Percentiles rank a stretch among this genome's conserved stretches.
Conservation (phyloP, 139 green algal genomes). For the Picochlorum sp. region DNA sequence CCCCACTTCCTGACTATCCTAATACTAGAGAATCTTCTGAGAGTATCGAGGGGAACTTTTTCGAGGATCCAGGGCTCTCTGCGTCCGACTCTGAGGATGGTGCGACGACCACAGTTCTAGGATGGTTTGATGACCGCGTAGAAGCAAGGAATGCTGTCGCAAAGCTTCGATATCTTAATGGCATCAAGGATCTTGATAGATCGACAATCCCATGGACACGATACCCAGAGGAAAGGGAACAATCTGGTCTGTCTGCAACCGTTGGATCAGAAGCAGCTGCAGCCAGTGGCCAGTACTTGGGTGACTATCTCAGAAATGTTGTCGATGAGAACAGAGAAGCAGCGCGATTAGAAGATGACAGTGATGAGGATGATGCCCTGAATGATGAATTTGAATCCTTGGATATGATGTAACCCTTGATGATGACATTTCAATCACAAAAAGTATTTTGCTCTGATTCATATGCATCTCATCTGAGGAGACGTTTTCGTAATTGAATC, state of each 20-base stretch:
- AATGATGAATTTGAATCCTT: constrained; percentile 4
- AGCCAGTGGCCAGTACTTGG: not conserved
- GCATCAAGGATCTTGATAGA: constrained; percentile 23
- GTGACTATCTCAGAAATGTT: not conserved
- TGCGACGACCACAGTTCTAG: constrained; percentile 28
- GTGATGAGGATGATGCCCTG: not conserved
- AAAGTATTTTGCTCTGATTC: too few relatives aligned
- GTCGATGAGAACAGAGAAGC: constrained; percentile 8
- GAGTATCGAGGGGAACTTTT: not conserved
- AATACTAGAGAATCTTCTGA: not conserved
- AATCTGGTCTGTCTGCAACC: not conserved
- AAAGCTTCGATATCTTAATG: constrained; percentile 27
- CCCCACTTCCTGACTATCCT: constrained; percentile 6
- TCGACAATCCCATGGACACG: constrained; percentile 23
- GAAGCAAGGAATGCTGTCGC: constrained; percentile 78
- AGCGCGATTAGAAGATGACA: constrained; percentile 1
- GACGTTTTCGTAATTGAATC: too few relatives aligned
- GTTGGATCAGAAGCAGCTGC: not conserved
- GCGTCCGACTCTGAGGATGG: not conserved
- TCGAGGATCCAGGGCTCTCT: constrained; percentile 6
- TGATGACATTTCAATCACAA: too few relatives aligned
- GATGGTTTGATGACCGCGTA: constrained; percentile 83
- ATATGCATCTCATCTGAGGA: too few relatives aligned
- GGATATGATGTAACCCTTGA: not conserved
- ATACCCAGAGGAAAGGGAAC: constrained; percentile 27